These are phyloP conservation scores for Polytrichum commune DNA, from an alignment of 225 moss, liverwort and hornwort species.

Conservation along the genomic window DNA sequence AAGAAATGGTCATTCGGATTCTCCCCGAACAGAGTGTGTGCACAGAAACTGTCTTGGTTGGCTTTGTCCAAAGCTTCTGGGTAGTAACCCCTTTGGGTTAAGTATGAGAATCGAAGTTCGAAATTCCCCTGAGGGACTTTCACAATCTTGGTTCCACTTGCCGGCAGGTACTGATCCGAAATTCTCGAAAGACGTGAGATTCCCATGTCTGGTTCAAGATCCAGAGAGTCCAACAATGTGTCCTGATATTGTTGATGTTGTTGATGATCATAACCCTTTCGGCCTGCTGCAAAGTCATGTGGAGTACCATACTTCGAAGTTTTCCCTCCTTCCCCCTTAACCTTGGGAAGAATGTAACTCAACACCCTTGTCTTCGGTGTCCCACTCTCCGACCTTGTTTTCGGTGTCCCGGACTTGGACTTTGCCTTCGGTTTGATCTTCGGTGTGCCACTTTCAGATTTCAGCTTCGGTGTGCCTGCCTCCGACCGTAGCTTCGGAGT, in stretches of 20 bases:
- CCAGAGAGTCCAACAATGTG: constrained; percentile 28
- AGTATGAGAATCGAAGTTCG: constrained; percentile 76
- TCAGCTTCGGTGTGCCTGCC: constrained; percentile 19
- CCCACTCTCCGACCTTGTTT: constrained; percentile 19
- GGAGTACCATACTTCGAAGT: not conserved
- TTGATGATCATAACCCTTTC: not conserved
- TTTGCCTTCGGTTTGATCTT: constrained; percentile 22
- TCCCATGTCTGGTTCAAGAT: constrained; percentile 45
- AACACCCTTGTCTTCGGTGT: constrained; percentile 28
- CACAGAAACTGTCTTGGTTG: constrained; percentile 92
- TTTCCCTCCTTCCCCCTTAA: not conserved
- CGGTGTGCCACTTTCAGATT: constrained; percentile 36
- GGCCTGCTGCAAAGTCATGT: constrained; percentile 2
- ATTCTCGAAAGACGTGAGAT: constrained; percentile 69
- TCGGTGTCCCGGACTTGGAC: constrained; percentile 18
- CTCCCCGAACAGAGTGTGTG: constrained; percentile 72
- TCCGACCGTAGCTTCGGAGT: constrained; percentile 18
- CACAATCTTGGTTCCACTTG: constrained; percentile 71
- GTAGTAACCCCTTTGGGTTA: constrained; percentile 93
- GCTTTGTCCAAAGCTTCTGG: constrained; percentile 94
- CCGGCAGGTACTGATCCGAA: constrained; percentile 66
- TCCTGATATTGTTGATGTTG: too few species aligned
- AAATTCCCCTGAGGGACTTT: constrained; percentile 47
- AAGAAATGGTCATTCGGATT: constrained; percentile 83
- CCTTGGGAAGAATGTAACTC: constrained; percentile 7